Percentiles rank a stretch among this genome's conserved stretches.
These are phyloP conservation scores for Viola odorata DNA, from an alignment of 345 rosid species.

Conservation along the genomic window DNA sequence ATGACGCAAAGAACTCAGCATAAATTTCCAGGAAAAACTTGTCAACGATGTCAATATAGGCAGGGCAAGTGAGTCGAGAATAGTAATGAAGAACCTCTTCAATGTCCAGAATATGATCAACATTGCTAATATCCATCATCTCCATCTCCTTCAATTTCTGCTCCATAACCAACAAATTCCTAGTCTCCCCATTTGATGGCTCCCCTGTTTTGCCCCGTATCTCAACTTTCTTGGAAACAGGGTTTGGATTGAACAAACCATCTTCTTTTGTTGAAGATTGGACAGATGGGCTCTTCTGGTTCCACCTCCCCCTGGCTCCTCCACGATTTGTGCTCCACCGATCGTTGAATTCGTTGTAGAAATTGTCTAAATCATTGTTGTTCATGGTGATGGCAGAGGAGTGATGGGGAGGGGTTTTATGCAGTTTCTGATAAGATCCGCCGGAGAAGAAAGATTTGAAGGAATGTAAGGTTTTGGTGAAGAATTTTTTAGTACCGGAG, in stretches of 20 bases:
- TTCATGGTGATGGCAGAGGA: not conserved
- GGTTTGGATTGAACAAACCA: not conserved
- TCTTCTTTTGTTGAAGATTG: too few relatives aligned
- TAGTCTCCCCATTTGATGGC: not conserved
- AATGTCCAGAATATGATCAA: slow-evolving; percentile 57
- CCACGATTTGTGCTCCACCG: slow-evolving; percentile 23
- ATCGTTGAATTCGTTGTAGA: slow-evolving; percentile 32
- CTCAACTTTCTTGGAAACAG: not conserved
- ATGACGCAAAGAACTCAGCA: slow-evolving; percentile 34
- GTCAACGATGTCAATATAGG: slow-evolving; percentile 64
- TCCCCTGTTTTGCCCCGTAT: slow-evolving; percentile 4
- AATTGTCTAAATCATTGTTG: slow-evolving; percentile 28
- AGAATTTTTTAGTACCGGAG: slow-evolving; percentile 53
- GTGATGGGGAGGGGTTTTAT: slow-evolving; percentile 34
- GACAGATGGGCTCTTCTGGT: slow-evolving; percentile 7
- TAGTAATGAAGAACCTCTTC: slow-evolving; percentile 74
- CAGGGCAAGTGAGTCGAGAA: slow-evolving; percentile 65
- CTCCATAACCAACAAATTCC: slow-evolving; percentile 30
- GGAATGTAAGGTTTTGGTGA: slow-evolving; percentile 44
- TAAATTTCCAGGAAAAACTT: slow-evolving; percentile 64
- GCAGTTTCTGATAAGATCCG: slow-evolving; percentile 47
- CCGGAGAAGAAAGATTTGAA: slow-evolving; percentile 52
- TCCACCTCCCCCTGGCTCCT: slow-evolving; percentile 5
- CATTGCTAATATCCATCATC: slow-evolving; percentile 50
- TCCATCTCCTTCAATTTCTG: slow-evolving; percentile 64